phyloP scores from a whole-genome alignment of 257 asterid species.

The Schizonepeta tenuifolia region DNA sequence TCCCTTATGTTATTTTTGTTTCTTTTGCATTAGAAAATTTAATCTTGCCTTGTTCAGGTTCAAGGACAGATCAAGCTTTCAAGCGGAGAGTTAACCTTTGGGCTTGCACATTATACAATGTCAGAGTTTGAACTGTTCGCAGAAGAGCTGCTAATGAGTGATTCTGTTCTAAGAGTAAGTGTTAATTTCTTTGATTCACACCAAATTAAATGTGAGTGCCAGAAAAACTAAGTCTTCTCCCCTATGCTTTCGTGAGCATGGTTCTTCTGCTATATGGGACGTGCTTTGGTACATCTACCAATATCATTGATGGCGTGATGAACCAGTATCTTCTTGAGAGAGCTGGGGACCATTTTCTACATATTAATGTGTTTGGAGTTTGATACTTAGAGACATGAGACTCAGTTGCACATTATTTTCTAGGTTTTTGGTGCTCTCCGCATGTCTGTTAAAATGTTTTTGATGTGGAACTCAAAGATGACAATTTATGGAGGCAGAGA shows the following conservation, averaged over 20 bases:
- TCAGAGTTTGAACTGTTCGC: constrained; percentile 97
- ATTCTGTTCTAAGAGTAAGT: constrained; percentile 82
- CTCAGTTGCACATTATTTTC: constrained; percentile 31
- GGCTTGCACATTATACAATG: constrained; percentile 83
- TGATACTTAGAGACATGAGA: constrained; percentile 3
- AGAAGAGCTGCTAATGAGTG: constrained; percentile 97
- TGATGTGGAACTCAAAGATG: constrained; percentile 97
- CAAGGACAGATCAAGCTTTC: constrained; percentile 95
- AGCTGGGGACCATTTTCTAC: constrained; percentile 6
- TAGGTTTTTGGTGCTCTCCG: constrained; percentile 99
- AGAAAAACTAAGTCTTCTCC: neutral
- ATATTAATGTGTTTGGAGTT: constrained; percentile 5
- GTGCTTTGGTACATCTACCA: neutral
- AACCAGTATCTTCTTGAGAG: constrained; percentile 27
- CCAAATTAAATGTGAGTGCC: constrained; percentile 21
- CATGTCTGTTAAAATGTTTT: constrained; percentile 92
- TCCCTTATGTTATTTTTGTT: neutral
- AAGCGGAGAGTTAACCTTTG: constrained; percentile 77
- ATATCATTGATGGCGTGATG: constrained; percentile 15
- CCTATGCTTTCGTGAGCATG: neutral
- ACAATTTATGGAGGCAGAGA: constrained; percentile 96
- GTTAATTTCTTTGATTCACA: constrained; percentile 4
- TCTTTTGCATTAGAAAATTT: constrained; percentile 24
- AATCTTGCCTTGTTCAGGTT: constrained; percentile 57
- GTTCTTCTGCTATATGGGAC: constrained; percentile 16